phyloP scores from a whole-genome alignment of 2,329 filamentous ascomycete species.

The Paecilomyces sp. region DNA sequence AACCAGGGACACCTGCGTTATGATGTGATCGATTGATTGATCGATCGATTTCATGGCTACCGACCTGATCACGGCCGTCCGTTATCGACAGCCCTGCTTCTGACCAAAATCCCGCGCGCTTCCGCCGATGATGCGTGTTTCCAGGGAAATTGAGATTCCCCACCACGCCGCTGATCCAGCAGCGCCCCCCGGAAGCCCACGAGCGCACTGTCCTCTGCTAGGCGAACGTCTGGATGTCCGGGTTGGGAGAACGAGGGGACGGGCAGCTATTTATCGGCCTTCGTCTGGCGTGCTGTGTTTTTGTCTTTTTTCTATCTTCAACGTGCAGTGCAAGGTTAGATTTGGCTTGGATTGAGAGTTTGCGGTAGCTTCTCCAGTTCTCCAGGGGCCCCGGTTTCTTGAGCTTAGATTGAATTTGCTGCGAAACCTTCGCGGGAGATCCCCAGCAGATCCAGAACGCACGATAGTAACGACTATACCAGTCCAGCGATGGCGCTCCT shows the following conservation, averaged over 20 bases:
- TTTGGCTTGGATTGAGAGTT: not conserved
- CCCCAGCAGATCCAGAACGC: not conserved
- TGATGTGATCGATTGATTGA: not conserved
- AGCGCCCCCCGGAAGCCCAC: not conserved
- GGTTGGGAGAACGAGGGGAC: not conserved
- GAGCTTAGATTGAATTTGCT: not conserved
- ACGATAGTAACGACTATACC: not conserved
- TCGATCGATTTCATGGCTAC: not conserved
- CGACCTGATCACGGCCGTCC: not conserved
- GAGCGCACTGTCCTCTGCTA: not conserved
- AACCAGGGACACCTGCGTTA: not conserved
- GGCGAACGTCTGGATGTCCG: not conserved
- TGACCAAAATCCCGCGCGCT: not conserved
- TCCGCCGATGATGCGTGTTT: not conserved
- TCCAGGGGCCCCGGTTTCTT: not conserved
- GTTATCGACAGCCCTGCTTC: not conserved
- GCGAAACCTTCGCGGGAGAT: conserved; percentile 1
- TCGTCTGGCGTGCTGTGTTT: not conserved
- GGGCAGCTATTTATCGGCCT: not conserved
- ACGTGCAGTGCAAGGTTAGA: not conserved
- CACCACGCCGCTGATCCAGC: not conserved
- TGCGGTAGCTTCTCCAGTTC: not conserved
- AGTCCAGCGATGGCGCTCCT: not conserved
- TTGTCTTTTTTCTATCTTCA: not conserved
- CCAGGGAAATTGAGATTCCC: not conserved